A percentile compares a stretch with the other conserved stretches of the same genome.
These are phyloP conservation scores for Parvularia atlantis DNA, from an alignment of 78 protist species.

Conservation along the genomic window DNA sequence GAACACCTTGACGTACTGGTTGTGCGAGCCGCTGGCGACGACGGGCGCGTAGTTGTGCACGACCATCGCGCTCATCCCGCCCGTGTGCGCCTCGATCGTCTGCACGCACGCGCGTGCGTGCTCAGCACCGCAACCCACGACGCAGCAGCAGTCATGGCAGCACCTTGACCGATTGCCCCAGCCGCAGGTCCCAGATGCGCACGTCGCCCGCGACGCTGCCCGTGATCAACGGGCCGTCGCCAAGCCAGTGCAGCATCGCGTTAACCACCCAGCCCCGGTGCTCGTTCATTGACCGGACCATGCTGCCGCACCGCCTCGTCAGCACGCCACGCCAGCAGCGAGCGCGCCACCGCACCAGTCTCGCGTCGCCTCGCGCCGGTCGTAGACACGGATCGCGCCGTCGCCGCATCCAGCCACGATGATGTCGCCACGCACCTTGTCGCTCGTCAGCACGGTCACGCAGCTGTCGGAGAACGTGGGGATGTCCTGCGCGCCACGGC, in stretches of 20 bases:
- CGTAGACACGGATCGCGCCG: conserved; percentile 1
- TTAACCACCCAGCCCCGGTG: too few species aligned
- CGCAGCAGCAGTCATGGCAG: too few species aligned
- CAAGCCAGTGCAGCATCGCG: too few species aligned
- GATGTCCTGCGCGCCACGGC: background rate
- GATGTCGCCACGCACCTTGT: background rate
- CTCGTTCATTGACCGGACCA: too few species aligned
- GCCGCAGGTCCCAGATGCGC: conserved; percentile 23
- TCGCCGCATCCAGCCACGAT: background rate
- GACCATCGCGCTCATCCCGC: conserved; percentile 22
- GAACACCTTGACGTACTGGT: conserved; percentile 34
- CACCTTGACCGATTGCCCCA: background rate
- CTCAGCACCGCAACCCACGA: too few species aligned
- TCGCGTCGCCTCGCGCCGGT: background rate
- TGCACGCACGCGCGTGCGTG: background rate
- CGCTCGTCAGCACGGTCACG: background rate
- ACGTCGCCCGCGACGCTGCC: conserved; percentile 6
- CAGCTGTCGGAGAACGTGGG: background rate
- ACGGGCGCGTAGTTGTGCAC: conserved; percentile 46
- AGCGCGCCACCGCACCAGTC: background rate
- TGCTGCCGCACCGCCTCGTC: too few species aligned
- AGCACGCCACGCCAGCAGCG: too few species aligned
- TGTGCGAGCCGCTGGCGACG: conserved; percentile 36
- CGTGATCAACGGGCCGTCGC: too few species aligned
- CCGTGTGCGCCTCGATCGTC: background rate